Base-by-base conservation (phyloP, 352 stramenopile species). In the Ochromonadaceae sp. region DNA sequence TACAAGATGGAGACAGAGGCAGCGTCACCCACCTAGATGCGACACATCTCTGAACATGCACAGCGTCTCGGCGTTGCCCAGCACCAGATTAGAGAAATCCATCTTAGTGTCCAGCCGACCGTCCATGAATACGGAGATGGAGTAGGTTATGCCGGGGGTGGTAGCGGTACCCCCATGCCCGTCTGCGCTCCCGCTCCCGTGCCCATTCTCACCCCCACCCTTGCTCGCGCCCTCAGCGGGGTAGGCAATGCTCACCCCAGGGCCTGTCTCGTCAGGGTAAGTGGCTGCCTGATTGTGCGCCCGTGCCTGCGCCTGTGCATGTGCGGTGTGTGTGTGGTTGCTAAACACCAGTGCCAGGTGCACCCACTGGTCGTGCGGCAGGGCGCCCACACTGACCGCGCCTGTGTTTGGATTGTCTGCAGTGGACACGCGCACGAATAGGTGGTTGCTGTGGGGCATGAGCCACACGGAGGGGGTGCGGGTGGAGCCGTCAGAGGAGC, bases 401-500 rank as follows among this genome's bases (percentile, higher is more conserved):
- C 80, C 82, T 48, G 83, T 66, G 32, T 90, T 81, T 42, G 72
- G 67, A 53, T 72, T 75, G 14, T 30, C 62, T 0, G 38, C 65
- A 26, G 81, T 87, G 40, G 78, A 88, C 34, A 84, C 78, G 15
- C 83, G 72, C 2, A 91, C 46, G 0, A 83, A 78, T 7, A 91
- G 57, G 2, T 69, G 68, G 41, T 71, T 75, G 36, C 81, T 74
- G 38, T 81, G 47, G 0, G 83, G 83, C n/a, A 79, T 72, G 59
- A 86, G 80, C 81, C 83, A 91, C 4, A 73, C 77, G 0, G 81
- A 88, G 1, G 83, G 81, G 1, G 82, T 91, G 39, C 83, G 79
- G 36, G 83, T 76, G 39, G 84, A 66, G 1, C 70, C 52, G 0
- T 70, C 47, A 22, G 47, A 44, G 43, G 84, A 65, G 28, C 82